phyloP scores from a whole-genome alignment of 805 yeast species.

The Wickerhamiella musiphila region DNA sequence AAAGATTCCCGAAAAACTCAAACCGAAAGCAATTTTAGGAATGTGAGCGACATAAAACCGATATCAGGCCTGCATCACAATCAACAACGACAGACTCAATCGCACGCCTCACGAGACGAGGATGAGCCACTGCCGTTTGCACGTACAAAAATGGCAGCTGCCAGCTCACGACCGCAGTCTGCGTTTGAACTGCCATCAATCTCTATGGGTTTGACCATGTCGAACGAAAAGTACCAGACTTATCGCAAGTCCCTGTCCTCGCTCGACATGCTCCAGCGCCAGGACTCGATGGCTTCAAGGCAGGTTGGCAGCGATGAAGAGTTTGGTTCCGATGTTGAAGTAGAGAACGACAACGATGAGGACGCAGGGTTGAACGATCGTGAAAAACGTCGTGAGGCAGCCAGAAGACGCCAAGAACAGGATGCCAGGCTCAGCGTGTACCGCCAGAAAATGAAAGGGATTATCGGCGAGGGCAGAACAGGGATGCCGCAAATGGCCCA shows the following conservation, averaged over 20 bases:
- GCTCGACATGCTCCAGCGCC: slow-evolving; percentile 9
- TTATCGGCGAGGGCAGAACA: slow-evolving; percentile 17
- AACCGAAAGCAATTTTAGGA: too few species aligned
- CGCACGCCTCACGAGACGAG: slow-evolving; percentile 5
- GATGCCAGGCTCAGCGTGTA: slow-evolving; percentile 25
- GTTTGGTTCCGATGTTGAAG: slow-evolving; percentile 24
- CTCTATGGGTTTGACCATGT: slow-evolving; percentile 12
- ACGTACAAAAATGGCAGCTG: slow-evolving; percentile 12
- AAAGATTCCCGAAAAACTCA: too few species aligned
- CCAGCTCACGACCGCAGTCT: slow-evolving; percentile 9
- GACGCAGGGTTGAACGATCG: slow-evolving; percentile 15
- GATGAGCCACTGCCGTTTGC: slow-evolving; percentile 17
- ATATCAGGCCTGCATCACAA: neutral
- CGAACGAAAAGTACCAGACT: slow-evolving; percentile 14
- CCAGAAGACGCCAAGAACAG: slow-evolving; percentile 20
- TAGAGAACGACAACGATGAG: slow-evolving; percentile 22
- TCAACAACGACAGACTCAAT: neutral
- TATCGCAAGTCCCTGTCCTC: slow-evolving; percentile 13
- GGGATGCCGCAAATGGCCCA: slow-evolving; percentile 3
- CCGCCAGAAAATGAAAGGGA: slow-evolving; percentile 25
- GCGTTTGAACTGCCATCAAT: slow-evolving; percentile 7
- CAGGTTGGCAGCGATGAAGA: too few species aligned
- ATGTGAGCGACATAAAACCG: too few species aligned
- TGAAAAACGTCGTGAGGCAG: slow-evolving; percentile 10
- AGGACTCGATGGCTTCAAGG: slow-evolving; percentile 4